Evolutionary conservation across 1,284 basidiomycete genomes (phyloP), one percentile per base, ranked within the genome.

Genomic region (Porphyrellus sp.): DNA sequence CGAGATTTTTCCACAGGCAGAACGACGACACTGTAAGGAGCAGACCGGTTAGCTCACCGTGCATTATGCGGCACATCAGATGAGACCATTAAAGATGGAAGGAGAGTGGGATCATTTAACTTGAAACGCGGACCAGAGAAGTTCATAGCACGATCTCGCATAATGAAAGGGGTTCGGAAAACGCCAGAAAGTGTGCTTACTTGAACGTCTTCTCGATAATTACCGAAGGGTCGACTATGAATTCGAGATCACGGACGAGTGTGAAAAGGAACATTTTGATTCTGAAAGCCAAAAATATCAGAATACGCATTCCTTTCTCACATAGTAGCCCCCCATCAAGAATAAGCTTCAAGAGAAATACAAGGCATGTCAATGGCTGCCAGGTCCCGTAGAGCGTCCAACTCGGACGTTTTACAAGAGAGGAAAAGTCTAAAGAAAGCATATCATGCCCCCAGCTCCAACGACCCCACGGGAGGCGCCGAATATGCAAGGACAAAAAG

Each of bases 181-280:
- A 47, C 48, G 51, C 56, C 55, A 62, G 45, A 38, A 46, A 49
- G 49, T 24, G 21, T 56, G 46, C 81, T 72, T 63, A 85, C 82
- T 83, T 84, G 65, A 81, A 74, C 51, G 75, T 77, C 70, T 83
- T 84, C 72, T 84, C 80, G 58, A 84, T 78, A 58, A 81, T 74
- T 57, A 81, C 66, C 43, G 70, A 67, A 24, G 77, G 73, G 62
- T 81, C 79, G 25, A 78, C 72, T 48, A 73, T 69, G 69, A 82
- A 80, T 59, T 79, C 77, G 49, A 83, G 68, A 67, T 83, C 81
- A 59, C 75, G 76, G 43, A 84, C 51, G 41, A 85, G 73, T 41
- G 79, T 75, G 65, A 75, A 82, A 55, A 83, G 65, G 60, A 85
- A 83, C 24, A 81, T 74, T 67, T 83, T 83, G 63, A 84, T 82